These are phyloP conservation scores for Aspergillus pseudoviridinutans DNA, from an alignment of 2,329 filamentous ascomycete genomes.

Conservation along the genomic window DNA sequence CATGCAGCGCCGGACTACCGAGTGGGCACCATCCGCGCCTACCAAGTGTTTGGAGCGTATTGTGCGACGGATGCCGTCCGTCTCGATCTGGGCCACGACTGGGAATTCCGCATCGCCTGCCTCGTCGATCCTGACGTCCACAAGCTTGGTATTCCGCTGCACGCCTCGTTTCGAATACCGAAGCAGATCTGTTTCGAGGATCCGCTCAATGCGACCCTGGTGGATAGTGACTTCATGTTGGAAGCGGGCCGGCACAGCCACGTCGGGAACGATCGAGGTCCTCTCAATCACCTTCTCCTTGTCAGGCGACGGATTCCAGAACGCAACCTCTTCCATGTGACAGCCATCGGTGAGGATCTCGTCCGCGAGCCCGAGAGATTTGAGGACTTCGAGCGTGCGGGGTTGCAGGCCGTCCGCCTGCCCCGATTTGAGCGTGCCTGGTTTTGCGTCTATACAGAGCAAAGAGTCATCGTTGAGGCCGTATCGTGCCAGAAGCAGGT, in stretches of 20 bases:
- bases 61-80: slow-evolving; percentile 24
- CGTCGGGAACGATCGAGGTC: slow-evolving; percentile 50
- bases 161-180: slow-evolving; percentile 56
- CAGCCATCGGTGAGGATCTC: slow-evolving; percentile 39
- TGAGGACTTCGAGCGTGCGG: slow-evolving; percentile 42
- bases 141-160: slow-evolving; percentile 63
- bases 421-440: slow-evolving; percentile 36
- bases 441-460: slow-evolving; percentile 42
- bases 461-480: slow-evolving; percentile 40
- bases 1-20: slow-evolving; percentile 58
- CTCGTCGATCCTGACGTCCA: slow-evolving; percentile 56
- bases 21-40: slow-evolving; percentile 66
- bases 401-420: slow-evolving; percentile 44
- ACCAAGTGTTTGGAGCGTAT: slow-evolving; percentile 67
- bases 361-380: slow-evolving; percentile 39
- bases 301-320: slow-evolving; percentile 62
- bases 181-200: slow-evolving; percentile 63
- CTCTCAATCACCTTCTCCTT: slow-evolving; percentile 54
- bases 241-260: slow-evolving; percentile 65
- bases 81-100: slow-evolving; percentile 32
- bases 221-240: slow-evolving; percentile 68
- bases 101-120: slow-evolving; percentile 40
- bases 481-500: slow-evolving; percentile 41
- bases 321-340: slow-evolving; percentile 55
- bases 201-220: slow-evolving; percentile 67